Base-by-base conservation (phyloP, 768 basidiomycete genomes). In the Hirschioporus abietinus region DNA sequence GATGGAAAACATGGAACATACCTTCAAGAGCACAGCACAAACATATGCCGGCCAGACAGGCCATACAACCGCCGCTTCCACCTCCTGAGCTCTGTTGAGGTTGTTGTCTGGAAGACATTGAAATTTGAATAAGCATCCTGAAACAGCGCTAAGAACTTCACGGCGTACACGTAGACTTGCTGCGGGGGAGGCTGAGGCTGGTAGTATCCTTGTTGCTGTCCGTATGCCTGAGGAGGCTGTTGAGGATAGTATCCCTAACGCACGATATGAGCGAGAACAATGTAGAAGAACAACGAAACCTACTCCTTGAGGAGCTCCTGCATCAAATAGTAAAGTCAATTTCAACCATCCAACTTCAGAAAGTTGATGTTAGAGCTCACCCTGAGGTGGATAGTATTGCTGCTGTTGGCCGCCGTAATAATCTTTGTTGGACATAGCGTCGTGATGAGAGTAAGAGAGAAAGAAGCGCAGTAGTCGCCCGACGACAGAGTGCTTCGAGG, bases 161-260 rank as follows among this genome's bases (percentile, higher is more conserved):
- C 10, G 30, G 20, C 60, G 25, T 61, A 61, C 60, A 61, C 60
- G 60, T 61, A 61, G 60, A 61, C 60, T 24, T 25, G 24, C 30
- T 61, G 60, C 1, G 60, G 60, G 9, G 60, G 60, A 9, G 60
- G 60, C 12, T 52, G 42, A 61, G 60, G 24, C 60, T 25, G 60
- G 20, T 61, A 61, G 60, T 61, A 61, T 12, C 60, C 60, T 24
- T 15, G 4, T 8, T 12, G 60, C 23, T 25, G 60, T 3, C 60
- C 60, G 60, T 61, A 61, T 61, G 25, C 60, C 30, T 61, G 60
- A 23, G 60, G 60, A 61, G 60, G 60, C 23, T 61, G 60, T 24
- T 61, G 60, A 9, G 60, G 60, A 61, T 61, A 61, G 15, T 61
- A 34, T 25, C 60, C 25, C 24, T 61, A 61, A 10, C 4, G 42